Conservation (phyloP, 2,329 filamentous ascomycete genomes). For the Biscogniauxia marginata region DNA sequence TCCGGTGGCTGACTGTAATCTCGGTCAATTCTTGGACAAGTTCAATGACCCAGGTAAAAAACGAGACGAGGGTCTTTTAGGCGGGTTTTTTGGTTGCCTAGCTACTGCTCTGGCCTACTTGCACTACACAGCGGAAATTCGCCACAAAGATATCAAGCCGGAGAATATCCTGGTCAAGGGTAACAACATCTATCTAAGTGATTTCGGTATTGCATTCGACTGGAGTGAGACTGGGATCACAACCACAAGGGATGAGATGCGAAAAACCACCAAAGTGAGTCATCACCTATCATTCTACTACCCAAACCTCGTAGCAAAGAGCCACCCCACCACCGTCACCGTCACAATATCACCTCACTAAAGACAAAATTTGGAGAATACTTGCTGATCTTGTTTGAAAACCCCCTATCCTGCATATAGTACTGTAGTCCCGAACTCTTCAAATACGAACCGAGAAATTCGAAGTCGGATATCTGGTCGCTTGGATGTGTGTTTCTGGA, state of each 20-base stretch:
- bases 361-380: too few species aligned
- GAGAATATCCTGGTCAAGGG: constrained; percentile 77
- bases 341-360: too few species aligned
- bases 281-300: too few species aligned
- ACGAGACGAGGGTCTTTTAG: not conserved
- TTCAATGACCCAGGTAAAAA: not conserved
- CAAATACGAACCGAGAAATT: constrained; percentile 19
- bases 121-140: constrained; percentile 14
- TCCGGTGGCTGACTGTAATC: too few species aligned
- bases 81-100: constrained; percentile 28
- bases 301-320: too few species aligned
- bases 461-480: constrained; percentile 28
- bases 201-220: constrained; percentile 26
- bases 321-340: too few species aligned
- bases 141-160: constrained; percentile 32
- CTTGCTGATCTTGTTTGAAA: too few species aligned
- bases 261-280: not conserved
- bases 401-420: not conserved
- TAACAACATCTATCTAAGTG: constrained; percentile 77
- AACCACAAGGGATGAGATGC: not conserved
- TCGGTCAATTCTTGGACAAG: not conserved
- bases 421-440: constrained; percentile 27
- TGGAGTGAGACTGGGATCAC: constrained; percentile 17
- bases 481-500: constrained; percentile 32
- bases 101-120: constrained; percentile 3